Conservation (phyloP, 1,284 basidiomycete genomes). For the Rhodotorula sp. region DNA sequence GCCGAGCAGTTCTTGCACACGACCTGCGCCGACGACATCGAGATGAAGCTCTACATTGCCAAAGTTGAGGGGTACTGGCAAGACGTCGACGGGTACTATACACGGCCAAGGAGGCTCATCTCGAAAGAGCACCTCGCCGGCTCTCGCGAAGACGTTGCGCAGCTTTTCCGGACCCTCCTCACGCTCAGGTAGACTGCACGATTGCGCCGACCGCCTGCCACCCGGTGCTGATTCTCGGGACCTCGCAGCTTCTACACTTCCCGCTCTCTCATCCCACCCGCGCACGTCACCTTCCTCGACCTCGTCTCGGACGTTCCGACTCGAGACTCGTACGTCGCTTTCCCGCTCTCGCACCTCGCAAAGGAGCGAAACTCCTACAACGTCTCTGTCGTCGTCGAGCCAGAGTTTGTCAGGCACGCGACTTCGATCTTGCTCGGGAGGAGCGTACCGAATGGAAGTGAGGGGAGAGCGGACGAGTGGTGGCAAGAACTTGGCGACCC, state of each 20-base stretch:
- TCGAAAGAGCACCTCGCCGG: slow-evolving; percentile 20
- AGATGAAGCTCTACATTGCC: slow-evolving; percentile 21
- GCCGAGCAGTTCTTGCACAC: slow-evolving; percentile 6
- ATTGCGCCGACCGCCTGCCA: too few relatives aligned
- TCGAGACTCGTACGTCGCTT: slow-evolving; percentile 13
- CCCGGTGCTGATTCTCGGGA: too few relatives aligned
- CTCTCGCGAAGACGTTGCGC: neutral
- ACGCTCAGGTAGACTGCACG: slow-evolving; percentile 2
- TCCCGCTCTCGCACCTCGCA: slow-evolving; percentile 31
- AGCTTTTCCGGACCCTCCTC: slow-evolving; percentile 21
- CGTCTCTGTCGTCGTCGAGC: slow-evolving; percentile 31
- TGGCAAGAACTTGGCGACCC: neutral
- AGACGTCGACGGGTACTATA: slow-evolving; percentile 40
- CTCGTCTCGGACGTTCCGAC: slow-evolving; percentile 6
- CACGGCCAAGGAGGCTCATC: slow-evolving; percentile 23
- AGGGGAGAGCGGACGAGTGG: slow-evolving; percentile 11
- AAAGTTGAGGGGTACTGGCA: slow-evolving; percentile 40
- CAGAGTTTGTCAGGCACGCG: slow-evolving; percentile 20
- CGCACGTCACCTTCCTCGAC: slow-evolving; percentile 16
- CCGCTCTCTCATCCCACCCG: slow-evolving; percentile 17
- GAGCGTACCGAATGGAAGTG: slow-evolving; percentile 5
- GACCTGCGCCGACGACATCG: slow-evolving; percentile 33
- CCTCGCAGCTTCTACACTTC: slow-evolving; percentile 17
- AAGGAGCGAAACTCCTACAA: neutral
- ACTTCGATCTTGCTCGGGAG: slow-evolving; percentile 11